Base-by-base conservation (phyloP, 441 rosid genomes). In the Jatropha multifida region DNA sequence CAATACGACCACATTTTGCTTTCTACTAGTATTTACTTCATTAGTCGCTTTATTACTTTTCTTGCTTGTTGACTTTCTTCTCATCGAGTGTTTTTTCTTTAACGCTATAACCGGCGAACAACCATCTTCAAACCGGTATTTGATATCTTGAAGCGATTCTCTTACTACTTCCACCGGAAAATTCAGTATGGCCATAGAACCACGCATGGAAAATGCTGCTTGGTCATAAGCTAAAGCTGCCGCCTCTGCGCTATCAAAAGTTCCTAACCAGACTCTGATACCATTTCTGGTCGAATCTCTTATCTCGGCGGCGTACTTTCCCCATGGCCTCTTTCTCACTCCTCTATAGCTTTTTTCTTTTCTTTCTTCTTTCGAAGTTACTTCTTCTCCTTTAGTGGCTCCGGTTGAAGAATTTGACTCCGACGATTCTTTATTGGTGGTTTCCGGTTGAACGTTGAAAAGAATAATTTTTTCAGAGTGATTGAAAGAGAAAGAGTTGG, bases 181-280 rank as follows among this genome's bases (percentile, higher is more conserved):
- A 78, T 94, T 94, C 1, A 94, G 91, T 32, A 85, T 80, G 0
- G 97, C 98, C 69, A 83, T 74, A 10, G 90, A 46, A 23, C 97
- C 98, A 69, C 92, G 78, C 76, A 88, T 87, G 1, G 94, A 89
- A 65, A 90, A 90, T 76, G 98, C 97, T 0, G 98, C 98, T 81
- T 94, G 98, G 48, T 94, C 98, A 48, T 94, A 93, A 3, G 97
- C 98, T 49, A 93, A 73, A 68, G 98, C 97, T 0, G 97, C 97
- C 7, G 90, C 98, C 72, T 93, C 97, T 0, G 95, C 88, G 27
- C 81, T 88, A 68, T 91, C 95, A 9, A 93, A 93, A 0, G 98
- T 93, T 46, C 98, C 98, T 0, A 93, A 83, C 98, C 98, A 93
- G 61, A 93, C 98, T 79, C 97, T 77, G 10, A 92, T 77, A 0